phyloP scores from a whole-genome alignment of 1,284 basidiomycete genomes.

The Porogramme epimiltina region DNA sequence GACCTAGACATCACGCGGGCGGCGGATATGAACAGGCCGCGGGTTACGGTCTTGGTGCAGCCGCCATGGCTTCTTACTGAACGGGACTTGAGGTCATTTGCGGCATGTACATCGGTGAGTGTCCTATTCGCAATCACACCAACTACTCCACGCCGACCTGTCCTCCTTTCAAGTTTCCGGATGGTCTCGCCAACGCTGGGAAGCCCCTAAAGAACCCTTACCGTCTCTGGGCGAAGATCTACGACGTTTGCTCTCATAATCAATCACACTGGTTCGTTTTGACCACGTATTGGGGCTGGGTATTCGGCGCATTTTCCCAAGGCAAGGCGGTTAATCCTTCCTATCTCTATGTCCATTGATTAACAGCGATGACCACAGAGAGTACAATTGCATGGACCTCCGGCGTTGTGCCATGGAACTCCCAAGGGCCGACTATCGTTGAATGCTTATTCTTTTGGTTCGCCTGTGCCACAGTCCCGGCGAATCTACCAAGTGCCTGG shows the following conservation, averaged over 20 bases:
- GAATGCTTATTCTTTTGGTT: slow-evolving; percentile 34
- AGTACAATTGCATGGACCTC: slow-evolving; percentile 41
- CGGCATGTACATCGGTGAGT: background rate
- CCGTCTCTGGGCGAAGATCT: slow-evolving; percentile 45
- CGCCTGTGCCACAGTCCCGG: slow-evolving; percentile 23
- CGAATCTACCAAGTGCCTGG: slow-evolving; percentile 20
- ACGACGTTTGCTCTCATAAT: slow-evolving; percentile 59
- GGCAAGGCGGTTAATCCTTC: slow-evolving; percentile 39
- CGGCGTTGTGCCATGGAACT: slow-evolving; percentile 4
- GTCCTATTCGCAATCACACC: too few relatives aligned
- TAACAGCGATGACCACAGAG: slow-evolving; percentile 40
- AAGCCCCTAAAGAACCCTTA: background rate
- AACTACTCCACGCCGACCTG: too few relatives aligned
- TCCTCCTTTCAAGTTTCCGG: too few relatives aligned
- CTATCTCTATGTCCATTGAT: too few relatives aligned
- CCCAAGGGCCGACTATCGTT: slow-evolving; percentile 24
- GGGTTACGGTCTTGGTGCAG: slow-evolving; percentile 57
- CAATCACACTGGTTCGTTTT: slow-evolving; percentile 66
- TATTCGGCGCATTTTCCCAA: slow-evolving; percentile 67
- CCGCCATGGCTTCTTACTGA: slow-evolving; percentile 65
- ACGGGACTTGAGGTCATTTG: slow-evolving; percentile 58
- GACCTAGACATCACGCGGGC: slow-evolving; percentile 13
- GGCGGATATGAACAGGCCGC: slow-evolving; percentile 30
- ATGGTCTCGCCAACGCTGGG: too few relatives aligned
- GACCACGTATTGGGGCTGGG: slow-evolving; percentile 71